These are phyloP conservation scores for Caryopteris hybrid DNA, from an alignment of 305 asterid species.

Conservation along the genomic window DNA sequence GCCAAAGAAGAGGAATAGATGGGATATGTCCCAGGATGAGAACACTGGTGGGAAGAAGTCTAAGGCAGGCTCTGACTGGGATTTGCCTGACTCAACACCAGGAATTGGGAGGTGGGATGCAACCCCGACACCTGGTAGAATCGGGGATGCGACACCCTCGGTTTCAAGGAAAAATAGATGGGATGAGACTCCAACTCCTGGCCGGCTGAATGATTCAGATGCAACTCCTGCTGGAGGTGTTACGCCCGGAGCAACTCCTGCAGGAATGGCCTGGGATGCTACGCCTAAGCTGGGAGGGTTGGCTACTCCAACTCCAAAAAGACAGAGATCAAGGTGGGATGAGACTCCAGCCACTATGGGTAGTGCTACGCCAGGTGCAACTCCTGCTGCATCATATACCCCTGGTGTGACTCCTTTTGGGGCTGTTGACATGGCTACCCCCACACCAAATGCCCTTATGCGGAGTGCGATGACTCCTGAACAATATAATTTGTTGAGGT, in stretches of 20 bases:
- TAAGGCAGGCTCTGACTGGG: constrained; percentile 86
- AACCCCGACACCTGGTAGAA: constrained; percentile 87
- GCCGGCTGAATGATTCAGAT: constrained; percentile 83
- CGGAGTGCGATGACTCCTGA: constrained; percentile 88
- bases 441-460: constrained; percentile 82
- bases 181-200: constrained; percentile 98
- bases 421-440: constrained; percentile 80
- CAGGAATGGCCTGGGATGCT: constrained; percentile 98
- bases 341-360: constrained; percentile 98
- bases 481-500: constrained; percentile 80
- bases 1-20: constrained; percentile 94
- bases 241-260: constrained; percentile 92
- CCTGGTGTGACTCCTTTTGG: constrained; percentile 95
- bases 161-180: constrained; percentile 73
- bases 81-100: constrained; percentile 81
- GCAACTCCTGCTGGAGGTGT: constrained; percentile 94
- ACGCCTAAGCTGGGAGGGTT: constrained; percentile 80
- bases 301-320: constrained; percentile 92
- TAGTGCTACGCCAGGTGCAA: constrained; percentile 91
- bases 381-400: constrained; percentile 83
- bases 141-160: constrained; percentile 90
- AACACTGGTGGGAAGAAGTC: constrained; percentile 46
- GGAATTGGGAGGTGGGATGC: constrained; percentile 99
- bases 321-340: constrained; percentile 99
- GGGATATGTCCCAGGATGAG: constrained; percentile 90